A percentile compares a stretch with the other conserved stretches of the same genome.
These are phyloP conservation scores for Wallacemonas rigidus DNA, from an alignment of 208 protist species.

Conservation along the genomic window DNA sequence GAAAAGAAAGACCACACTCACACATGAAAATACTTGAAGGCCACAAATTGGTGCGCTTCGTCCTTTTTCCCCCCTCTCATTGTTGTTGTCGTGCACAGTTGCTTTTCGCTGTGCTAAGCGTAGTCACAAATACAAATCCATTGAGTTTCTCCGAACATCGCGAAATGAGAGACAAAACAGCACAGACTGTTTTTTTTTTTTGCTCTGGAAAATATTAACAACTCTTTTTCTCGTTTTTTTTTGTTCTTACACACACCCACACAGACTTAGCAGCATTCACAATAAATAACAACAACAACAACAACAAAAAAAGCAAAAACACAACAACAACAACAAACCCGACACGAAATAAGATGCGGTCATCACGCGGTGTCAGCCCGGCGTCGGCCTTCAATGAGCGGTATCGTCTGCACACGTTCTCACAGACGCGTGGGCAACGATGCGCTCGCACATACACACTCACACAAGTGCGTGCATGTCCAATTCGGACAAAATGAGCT, in stretches of 20 bases:
- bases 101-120: not conserved
- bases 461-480: too few relatives aligned
- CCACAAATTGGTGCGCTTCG: not conserved
- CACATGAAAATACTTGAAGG: not conserved
- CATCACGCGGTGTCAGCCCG: too few relatives aligned
- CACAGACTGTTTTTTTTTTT: not conserved
- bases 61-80: conserved; percentile 1
- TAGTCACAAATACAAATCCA: not conserved
- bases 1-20: not conserved
- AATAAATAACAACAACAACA: not conserved
- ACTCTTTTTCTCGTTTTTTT: not conserved
- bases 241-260: not conserved
- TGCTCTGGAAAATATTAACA: not conserved
- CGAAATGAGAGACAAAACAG: too few relatives aligned
- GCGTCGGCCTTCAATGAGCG: too few relatives aligned
- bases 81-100: not conserved
- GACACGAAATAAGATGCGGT: too few relatives aligned
- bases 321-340: not conserved
- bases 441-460: too few relatives aligned
- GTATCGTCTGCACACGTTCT: too few relatives aligned
- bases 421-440: too few relatives aligned
- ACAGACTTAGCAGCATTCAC: conserved; percentile 5
- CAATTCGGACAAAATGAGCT: too few relatives aligned
- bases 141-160: too few relatives aligned
- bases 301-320: conserved; percentile 6